These are phyloP conservation scores for Cercis canadensis DNA, from an alignment of 306 rosid species.

Conservation along the genomic window DNA sequence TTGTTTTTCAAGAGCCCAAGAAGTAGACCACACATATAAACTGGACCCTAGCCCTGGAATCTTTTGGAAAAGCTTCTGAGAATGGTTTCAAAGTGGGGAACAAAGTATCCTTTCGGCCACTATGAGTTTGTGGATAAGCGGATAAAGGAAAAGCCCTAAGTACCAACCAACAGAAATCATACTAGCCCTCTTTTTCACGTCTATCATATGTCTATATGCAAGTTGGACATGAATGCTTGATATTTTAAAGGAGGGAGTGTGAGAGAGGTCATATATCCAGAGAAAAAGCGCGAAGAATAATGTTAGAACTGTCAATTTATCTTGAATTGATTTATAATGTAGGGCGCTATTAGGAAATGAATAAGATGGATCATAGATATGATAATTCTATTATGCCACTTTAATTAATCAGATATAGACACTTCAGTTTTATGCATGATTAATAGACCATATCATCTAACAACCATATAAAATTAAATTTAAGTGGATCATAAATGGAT, in stretches of 20 bases:
- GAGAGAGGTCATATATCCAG: too few relatives aligned
- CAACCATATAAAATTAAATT: too few relatives aligned
- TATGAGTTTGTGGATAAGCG: constrained; percentile 2
- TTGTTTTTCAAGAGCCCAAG: constrained; percentile 28
- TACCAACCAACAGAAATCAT: background rate
- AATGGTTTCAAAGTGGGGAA: background rate
- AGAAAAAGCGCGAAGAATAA: too few relatives aligned
- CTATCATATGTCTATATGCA: background rate
- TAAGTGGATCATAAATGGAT: too few relatives aligned
- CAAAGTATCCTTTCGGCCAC: background rate
- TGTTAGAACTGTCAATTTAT: too few relatives aligned
- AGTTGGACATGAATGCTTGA: constrained; percentile 24
- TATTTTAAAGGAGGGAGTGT: background rate
- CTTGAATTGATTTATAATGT: too few relatives aligned
- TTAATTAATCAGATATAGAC: too few relatives aligned
- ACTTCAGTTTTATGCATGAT: too few relatives aligned
- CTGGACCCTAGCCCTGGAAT: constrained; percentile 10
- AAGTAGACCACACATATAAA: constrained; percentile 4
- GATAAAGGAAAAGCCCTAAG: background rate
- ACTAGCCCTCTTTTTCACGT: background rate
- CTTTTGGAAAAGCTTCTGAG: constrained; percentile 15
- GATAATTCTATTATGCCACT: too few relatives aligned
- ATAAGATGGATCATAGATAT: too few relatives aligned
- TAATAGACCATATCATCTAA: too few relatives aligned
- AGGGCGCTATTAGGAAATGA: too few relatives aligned